These are phyloP conservation scores for Colletotrichum tanaceti DNA, from an alignment of 2,329 filamentous ascomycete genomes.

Conservation along the genomic window DNA sequence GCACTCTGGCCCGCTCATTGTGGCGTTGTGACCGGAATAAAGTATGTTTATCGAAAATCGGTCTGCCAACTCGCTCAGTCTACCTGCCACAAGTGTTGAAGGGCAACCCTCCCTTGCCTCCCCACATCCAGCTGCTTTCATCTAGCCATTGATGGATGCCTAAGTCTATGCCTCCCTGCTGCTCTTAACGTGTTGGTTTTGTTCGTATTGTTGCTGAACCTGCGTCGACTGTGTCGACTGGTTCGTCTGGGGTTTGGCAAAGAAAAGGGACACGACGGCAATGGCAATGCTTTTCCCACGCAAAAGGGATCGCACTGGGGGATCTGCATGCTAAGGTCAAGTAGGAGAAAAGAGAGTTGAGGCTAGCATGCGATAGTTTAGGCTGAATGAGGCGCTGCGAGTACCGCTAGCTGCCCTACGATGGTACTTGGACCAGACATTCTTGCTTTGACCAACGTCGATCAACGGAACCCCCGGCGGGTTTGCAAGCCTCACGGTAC, in stretches of 20 bases:
- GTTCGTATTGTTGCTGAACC: not conserved
- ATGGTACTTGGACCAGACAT: conserved; percentile 16
- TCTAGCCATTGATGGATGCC: conserved; percentile 4
- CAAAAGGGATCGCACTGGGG: conserved; percentile 29
- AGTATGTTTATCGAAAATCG: conserved; percentile 23
- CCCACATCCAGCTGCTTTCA: conserved; percentile 18
- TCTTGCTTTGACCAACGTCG: conserved; percentile 1
- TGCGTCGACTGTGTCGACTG: not conserved
- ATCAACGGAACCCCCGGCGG: conserved; percentile 15
- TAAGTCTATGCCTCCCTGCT: not conserved
- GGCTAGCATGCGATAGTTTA: conserved; percentile 31
- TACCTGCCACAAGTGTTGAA: not conserved
- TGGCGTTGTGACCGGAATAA: not conserved
- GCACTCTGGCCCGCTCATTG: not conserved
- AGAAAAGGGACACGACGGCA: conserved; percentile 11
- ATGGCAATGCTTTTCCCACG: conserved; percentile 1
- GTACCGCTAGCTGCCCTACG: conserved; percentile 25
- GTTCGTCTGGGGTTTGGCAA: not conserved
- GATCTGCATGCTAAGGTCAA: conserved; percentile 27
- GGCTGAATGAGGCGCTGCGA: conserved; percentile 20
- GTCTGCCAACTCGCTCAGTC: conserved; percentile 1
- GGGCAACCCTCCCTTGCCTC: too few species aligned
- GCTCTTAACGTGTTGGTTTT: not conserved
- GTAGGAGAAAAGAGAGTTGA: conserved; percentile 30
- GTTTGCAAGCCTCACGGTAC: not conserved